These are phyloP conservation scores for Candida tetrigidarum DNA, from an alignment of 1,139 yeast species.

Conservation along the genomic window DNA sequence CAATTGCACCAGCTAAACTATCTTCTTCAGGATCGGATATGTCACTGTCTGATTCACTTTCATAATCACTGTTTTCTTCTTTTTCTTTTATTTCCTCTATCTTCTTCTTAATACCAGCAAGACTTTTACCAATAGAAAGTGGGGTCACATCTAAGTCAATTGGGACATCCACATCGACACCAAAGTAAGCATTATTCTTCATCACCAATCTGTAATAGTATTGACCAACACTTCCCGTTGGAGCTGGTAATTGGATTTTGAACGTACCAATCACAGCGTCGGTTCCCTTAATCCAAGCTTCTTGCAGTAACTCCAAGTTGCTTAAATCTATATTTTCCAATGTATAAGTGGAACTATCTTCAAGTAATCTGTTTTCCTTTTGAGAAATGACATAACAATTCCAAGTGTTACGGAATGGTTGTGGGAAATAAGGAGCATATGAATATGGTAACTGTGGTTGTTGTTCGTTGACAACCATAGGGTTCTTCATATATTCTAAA, in stretches of 20 bases:
- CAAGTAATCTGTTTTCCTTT: conserved; percentile 78
- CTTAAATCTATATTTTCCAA: conserved; percentile 58
- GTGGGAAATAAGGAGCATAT: conserved; percentile 78
- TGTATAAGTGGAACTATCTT: conserved; percentile 56
- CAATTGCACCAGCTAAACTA: conserved; percentile 66
- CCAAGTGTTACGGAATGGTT: conserved; percentile 58
- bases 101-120: conserved; percentile 20
- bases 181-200: conserved; percentile 71
- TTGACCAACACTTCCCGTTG: conserved; percentile 64
- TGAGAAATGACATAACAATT: conserved; percentile 69
- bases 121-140: conserved; percentile 38
- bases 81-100: conserved; percentile 22
- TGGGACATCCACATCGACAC: conserved; percentile 72
- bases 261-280: conserved; percentile 67
- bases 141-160: conserved; percentile 61
- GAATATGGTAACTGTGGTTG: conserved; percentile 71
- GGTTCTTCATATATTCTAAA: conserved; percentile 71
- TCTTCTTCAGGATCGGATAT: conserved; percentile 71
- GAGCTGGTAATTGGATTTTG: conserved; percentile 70
- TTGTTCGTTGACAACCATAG: conserved; percentile 62
- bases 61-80: conserved; percentile 23
- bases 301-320: conserved; percentile 58
- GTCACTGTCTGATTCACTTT: conserved; percentile 49
- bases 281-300: conserved; percentile 40
- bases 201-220: conserved; percentile 67